These are phyloP conservation scores for Scolecobasidium constrictum DNA, from an alignment of 2,329 filamentous ascomycete species.

Conservation along the genomic window DNA sequence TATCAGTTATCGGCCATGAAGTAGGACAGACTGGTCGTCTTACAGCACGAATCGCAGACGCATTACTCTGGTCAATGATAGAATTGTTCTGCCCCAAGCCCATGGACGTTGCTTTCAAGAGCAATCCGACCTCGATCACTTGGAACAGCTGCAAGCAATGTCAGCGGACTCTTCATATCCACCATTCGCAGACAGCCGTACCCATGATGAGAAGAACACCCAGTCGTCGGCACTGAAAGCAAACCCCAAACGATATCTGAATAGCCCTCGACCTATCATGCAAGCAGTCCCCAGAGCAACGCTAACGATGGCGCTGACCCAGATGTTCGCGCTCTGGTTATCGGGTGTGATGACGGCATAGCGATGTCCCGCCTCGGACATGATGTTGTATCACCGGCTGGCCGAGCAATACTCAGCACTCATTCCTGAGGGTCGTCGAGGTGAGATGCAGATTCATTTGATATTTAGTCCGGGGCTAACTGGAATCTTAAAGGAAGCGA, in stretches of 20 bases:
- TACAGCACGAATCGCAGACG: background rate
- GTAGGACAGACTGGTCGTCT: background rate
- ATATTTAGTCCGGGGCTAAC: background rate
- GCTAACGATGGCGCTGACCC: conserved; percentile 5
- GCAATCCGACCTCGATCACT: conserved; percentile 3
- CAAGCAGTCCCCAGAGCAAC: background rate
- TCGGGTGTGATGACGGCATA: conserved; percentile 3
- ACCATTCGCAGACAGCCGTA: no score
- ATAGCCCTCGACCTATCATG: background rate
- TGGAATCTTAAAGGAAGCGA: background rate
- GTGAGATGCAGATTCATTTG: conserved; percentile 1
- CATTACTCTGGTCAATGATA: background rate
- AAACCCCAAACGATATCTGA: background rate
- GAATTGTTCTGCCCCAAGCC: conserved; percentile 5
- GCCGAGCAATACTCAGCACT: background rate
- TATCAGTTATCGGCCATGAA: background rate
- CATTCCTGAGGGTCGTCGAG: no score
- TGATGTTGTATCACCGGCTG: background rate
- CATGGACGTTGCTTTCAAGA: conserved; percentile 4
- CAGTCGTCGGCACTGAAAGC: conserved; percentile 5
- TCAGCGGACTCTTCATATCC: no score
- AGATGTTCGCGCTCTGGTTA: conserved; percentile 8
- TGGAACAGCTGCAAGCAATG: conserved; percentile 2
- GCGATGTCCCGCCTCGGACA: conserved; percentile 7
- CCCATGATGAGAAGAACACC: background rate